A percentile compares a stretch with the other conserved stretches of the same genome.
phyloP scores from a whole-genome alignment of 2,329 filamentous ascomycete species.

The Xylaria digitata region DNA sequence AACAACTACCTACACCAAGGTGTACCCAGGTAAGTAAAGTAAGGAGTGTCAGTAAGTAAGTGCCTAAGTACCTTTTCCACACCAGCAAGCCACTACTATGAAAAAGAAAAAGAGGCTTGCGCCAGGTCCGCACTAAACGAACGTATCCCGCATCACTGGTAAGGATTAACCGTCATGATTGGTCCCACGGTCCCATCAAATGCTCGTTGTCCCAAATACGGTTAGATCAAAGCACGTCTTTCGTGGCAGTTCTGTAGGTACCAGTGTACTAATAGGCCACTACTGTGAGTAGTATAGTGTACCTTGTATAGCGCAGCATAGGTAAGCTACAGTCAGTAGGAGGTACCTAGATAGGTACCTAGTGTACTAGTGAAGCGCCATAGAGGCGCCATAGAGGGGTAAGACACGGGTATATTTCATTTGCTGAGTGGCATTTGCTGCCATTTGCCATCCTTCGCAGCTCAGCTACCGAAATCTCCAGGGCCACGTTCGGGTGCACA shows the following conservation, averaged over 20 bases:
- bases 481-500: constrained; percentile 32
- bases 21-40: no score
- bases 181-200: constrained; percentile 36
- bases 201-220: constrained; percentile 19
- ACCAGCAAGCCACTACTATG: constrained; percentile 2
- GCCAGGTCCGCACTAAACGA: constrained; percentile 28
- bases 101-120: constrained; percentile 23
- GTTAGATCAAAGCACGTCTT: constrained; percentile 27
- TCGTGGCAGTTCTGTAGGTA: constrained; percentile 12
- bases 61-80: no score
- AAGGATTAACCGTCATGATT: constrained; percentile 25
- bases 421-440: no score
- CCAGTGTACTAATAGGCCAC: background rate
- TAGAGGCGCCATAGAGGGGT: no score
- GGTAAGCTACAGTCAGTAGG: no score
- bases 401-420: no score
- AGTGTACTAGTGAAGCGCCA: no score
- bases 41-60: no score
- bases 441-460: constrained; percentile 17
- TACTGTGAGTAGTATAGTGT: no score
- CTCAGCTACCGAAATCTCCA: constrained; percentile 34
- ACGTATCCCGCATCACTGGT: constrained; percentile 35
- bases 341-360: background rate
- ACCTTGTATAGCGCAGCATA: no score
- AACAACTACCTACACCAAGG: no score